A percentile compares a stretch with the other conserved stretches of the same genome.
Conservation (phyloP, 495 filamentous ascomycete genomes). For the Alectoria sarmentosa region DNA sequence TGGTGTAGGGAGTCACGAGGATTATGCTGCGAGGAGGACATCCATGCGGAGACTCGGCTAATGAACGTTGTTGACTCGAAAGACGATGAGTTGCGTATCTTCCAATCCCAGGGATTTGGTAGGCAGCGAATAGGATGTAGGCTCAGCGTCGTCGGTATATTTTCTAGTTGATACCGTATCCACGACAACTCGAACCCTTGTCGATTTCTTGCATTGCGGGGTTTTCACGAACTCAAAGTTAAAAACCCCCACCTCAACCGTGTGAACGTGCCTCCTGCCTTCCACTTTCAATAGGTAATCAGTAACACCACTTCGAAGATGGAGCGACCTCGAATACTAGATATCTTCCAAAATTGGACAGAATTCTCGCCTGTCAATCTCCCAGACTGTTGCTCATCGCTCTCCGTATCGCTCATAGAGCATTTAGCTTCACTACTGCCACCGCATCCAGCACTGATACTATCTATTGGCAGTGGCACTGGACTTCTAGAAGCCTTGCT, state of each 20-base stretch:
- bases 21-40: neutral
- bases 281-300: neutral
- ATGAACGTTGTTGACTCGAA: neutral
- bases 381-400: slow-evolving; percentile 42
- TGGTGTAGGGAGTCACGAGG: neutral
- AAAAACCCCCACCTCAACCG: neutral
- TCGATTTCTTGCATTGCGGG: neutral
- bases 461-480: slow-evolving; percentile 50
- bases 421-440: slow-evolving; percentile 37
- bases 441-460: slow-evolving; percentile 31
- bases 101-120: neutral
- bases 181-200: no score
- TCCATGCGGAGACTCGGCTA: neutral
- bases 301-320: neutral
- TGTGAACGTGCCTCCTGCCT: no score
- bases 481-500: slow-evolving; percentile 48
- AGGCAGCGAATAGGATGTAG: neutral
- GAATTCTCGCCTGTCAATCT: neutral
- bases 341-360: neutral
- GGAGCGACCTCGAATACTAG: neutral
- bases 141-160: neutral
- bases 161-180: no score
- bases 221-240: neutral
- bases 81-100: neutral
- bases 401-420: slow-evolving; percentile 39